Evolutionary conservation across 2,329 filamentous ascomycete species (phyloP).

Genomic region (Aspergillus tanneri): DNA sequence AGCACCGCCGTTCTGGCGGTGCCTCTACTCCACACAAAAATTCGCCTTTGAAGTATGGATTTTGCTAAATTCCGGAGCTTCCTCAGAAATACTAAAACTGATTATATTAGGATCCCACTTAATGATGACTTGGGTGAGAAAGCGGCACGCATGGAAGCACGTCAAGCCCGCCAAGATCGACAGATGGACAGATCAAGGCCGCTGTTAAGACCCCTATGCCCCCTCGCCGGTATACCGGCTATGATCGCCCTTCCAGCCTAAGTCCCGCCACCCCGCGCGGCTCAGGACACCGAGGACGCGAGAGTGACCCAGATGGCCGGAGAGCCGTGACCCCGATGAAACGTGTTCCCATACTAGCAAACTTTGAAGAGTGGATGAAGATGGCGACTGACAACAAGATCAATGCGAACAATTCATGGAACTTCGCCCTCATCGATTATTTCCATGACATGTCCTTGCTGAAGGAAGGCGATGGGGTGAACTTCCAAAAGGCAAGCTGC

Average conservation of each 20-base stretch:
- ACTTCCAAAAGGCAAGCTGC: conserved; percentile 97
- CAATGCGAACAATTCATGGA: conserved; percentile 97
- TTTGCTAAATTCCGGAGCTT: neutral
- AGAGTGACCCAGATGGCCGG: conserved; percentile 59
- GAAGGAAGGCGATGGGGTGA: conserved; percentile 94
- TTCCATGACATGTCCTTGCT: conserved; percentile 98
- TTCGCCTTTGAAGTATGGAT: conserved; percentile 51
- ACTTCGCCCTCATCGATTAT: conserved; percentile 99
- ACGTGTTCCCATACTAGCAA: conserved; percentile 89
- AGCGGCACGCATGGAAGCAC: conserved; percentile 79
- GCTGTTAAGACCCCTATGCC: conserved; percentile 55
- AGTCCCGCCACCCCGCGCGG: conserved; percentile 53
- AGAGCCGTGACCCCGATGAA: conserved; percentile 90
- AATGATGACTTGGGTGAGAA: conserved; percentile 96
- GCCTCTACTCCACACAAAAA: conserved; percentile 53
- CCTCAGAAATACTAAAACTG: conserved; percentile 9
- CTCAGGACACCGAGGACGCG: conserved; percentile 35
- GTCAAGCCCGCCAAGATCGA: conserved; percentile 82
- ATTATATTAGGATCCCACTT: conserved; percentile 71
- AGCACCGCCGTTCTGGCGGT: conserved; percentile 48
- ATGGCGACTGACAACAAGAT: conserved; percentile 99
- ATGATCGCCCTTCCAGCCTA: conserved; percentile 38
- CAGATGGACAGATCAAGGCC: conserved; percentile 89
- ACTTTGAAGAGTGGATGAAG: conserved; percentile 99
- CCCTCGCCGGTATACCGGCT: conserved; percentile 39